Base-by-base conservation (phyloP, 192 early-diverging fungal species). In the Chytriomyces hyalinus region DNA sequence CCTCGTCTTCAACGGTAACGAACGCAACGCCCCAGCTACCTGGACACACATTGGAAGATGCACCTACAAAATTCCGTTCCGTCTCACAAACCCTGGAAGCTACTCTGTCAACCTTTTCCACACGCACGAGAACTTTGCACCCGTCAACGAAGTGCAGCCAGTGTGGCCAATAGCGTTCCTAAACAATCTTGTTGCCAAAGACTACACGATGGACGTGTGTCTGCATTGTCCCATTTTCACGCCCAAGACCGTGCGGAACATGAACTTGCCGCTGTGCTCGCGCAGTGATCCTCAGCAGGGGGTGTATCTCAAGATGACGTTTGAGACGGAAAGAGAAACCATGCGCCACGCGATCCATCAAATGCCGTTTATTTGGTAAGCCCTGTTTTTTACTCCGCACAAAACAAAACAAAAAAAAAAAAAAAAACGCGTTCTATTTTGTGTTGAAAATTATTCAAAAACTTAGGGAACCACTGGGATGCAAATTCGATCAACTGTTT, bases 401-500 rank as follows among this genome's bases (percentile, higher is more conserved):
- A n/a, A n/a, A n/a, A n/a, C n/a, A n/a, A n/a, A n/a, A n/a, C n/a
- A n/a, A n/a, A n/a, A n/a, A n/a, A n/a, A n/a, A n/a, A n/a, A n/a
- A 20, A 11, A 11, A 11, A 64, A 11, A 15, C 47, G n/a, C 9
- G 36, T 9, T 13, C 26, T 64, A 20, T n/a, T 24, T 10, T 24
- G 63, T 64, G 11, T 64, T 64, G 63, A 64, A 10, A 13, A 59
- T 1, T 2, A 17, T 46, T 15, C 8, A 20, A 15, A n/a, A n/a
- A n/a, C 20, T 43, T 6, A 74, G 61, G 59, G 50, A 7, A 9
- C 74, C 74, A 2, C 74, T 76, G 49, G 74, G 74, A 15, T 76
- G 74, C 65, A 24, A 48, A 15, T 76, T 43, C 65, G 74, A 76
- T 51, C 74, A 76, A 45, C 62, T 65, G 20, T 76, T 76, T 50